phyloP scores from a whole-genome alignment of 345 rosid genomes.

The Hypericum androsaemum region DNA sequence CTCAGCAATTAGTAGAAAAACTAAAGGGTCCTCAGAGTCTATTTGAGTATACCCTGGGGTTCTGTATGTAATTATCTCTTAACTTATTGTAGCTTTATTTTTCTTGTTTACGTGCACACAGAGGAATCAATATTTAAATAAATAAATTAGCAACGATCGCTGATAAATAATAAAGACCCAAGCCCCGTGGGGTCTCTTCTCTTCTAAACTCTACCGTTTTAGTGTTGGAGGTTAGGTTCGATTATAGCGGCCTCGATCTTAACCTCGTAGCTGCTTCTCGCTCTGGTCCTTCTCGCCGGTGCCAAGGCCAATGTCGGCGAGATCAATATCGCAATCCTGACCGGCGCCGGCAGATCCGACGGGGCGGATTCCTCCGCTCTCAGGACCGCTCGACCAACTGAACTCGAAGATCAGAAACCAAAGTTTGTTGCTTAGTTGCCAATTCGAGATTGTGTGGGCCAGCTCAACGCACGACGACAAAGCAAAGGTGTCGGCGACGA shows the following conservation, averaged over 20 bases:
- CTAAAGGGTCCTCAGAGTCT: too few relatives aligned
- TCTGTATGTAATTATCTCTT: too few relatives aligned
- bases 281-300: constrained; percentile 32
- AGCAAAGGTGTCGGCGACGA: too few relatives aligned
- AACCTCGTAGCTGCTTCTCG: constrained; percentile 19
- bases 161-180: background rate
- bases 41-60: too few relatives aligned
- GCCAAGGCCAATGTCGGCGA: constrained; percentile 15
- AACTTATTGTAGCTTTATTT: too few relatives aligned
- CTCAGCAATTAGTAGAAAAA: too few relatives aligned
- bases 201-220: background rate
- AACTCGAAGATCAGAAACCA: constrained; percentile 56
- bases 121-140: too few relatives aligned
- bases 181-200: background rate
- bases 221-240: background rate
- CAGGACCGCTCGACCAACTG: constrained; percentile 48
- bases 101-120: too few relatives aligned
- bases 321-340: constrained; percentile 12
- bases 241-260: constrained; percentile 54
- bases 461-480: too few relatives aligned
- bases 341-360: constrained; percentile 28
- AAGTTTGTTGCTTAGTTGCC: constrained; percentile 29
- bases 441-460: too few relatives aligned
- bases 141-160: too few relatives aligned
- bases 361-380: constrained; percentile 26